Conservation (phyloP, 208 protist species). For the Tetramitus jugosus region DNA sequence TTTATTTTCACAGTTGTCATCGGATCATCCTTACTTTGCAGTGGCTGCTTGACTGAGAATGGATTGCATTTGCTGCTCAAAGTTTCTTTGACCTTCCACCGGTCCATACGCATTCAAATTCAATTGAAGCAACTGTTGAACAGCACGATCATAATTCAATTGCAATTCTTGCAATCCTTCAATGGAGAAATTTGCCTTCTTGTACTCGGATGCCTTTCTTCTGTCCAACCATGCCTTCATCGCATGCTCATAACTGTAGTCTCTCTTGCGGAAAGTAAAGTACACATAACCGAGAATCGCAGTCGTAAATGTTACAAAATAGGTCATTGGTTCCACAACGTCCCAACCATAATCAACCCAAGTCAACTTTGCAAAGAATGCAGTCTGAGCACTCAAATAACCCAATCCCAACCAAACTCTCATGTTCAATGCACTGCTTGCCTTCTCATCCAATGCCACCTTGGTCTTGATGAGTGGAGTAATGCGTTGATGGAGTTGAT, state of each 20-base stretch:
- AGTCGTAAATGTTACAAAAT: slow-evolving; percentile 16
- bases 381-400: not conserved
- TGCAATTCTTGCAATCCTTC: slow-evolving; percentile 1
- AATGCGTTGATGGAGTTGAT: not conserved
- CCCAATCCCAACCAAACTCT: not conserved
- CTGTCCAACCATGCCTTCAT: not conserved
- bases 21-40: too few relatives aligned
- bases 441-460: not conserved
- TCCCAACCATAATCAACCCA: slow-evolving; percentile 35
- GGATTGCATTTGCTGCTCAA: too few relatives aligned
- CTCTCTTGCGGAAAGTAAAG: not conserved
- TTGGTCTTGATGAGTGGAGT: not conserved
- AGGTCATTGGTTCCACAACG: slow-evolving; percentile 30
- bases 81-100: too few relatives aligned
- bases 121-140: too few relatives aligned
- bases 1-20: too few relatives aligned
- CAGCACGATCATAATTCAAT: not conserved
- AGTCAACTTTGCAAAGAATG: slow-evolving; percentile 17
- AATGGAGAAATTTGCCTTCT: not conserved
- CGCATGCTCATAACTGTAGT: slow-evolving; percentile 21
- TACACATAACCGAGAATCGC: slow-evolving; percentile 22
- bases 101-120: too few relatives aligned
- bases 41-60: too few relatives aligned
- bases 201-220: not conserved
- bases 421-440: not conserved